Evolutionary conservation across 345 rosid genomes (phyloP).

Genomic region (Hevea brasiliensis): DNA sequence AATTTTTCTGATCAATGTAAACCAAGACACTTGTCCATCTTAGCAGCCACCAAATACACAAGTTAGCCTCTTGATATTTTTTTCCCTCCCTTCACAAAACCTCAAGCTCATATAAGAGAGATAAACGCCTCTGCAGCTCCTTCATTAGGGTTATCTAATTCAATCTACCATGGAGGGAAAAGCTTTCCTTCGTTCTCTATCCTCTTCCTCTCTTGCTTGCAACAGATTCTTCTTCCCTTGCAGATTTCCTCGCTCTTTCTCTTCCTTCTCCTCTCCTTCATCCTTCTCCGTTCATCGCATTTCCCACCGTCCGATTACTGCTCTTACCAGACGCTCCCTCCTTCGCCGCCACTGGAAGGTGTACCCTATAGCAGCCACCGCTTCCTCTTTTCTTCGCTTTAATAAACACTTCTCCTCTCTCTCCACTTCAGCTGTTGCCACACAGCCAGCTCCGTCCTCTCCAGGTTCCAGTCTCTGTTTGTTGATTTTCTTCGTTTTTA

Average conservation of each 20-base stretch:
- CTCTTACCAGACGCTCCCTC: constrained; percentile 42
- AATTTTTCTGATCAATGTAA: too few relatives aligned
- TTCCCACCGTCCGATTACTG: constrained; percentile 37
- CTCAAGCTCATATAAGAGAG: neutral
- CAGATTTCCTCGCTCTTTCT: constrained; percentile 38
- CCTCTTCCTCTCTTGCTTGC: constrained; percentile 47
- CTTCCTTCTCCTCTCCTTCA: constrained; percentile 21
- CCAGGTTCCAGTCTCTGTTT: constrained; percentile 40
- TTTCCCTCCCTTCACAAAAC: too few relatives aligned
- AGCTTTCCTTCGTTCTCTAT: constrained; percentile 54
- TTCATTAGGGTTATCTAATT: neutral
- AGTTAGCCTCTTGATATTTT: too few relatives aligned
- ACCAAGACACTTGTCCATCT: too few relatives aligned
- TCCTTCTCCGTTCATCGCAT: constrained; percentile 14
- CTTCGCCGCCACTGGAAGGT: constrained; percentile 37
- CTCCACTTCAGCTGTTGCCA: constrained; percentile 63
- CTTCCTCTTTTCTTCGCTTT: constrained; percentile 31
- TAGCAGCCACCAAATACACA: too few relatives aligned
- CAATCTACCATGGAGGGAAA: constrained; percentile 40
- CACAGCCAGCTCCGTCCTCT: constrained; percentile 51
- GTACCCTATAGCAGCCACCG: constrained; percentile 20
- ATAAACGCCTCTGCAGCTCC: neutral
- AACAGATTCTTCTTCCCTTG: constrained; percentile 46
- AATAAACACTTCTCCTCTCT: constrained; percentile 50
- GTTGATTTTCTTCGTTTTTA: too few relatives aligned